Conservation (phyloP, 805 yeast genomes). For the Schwanniomyces vanrijiae region DNA sequence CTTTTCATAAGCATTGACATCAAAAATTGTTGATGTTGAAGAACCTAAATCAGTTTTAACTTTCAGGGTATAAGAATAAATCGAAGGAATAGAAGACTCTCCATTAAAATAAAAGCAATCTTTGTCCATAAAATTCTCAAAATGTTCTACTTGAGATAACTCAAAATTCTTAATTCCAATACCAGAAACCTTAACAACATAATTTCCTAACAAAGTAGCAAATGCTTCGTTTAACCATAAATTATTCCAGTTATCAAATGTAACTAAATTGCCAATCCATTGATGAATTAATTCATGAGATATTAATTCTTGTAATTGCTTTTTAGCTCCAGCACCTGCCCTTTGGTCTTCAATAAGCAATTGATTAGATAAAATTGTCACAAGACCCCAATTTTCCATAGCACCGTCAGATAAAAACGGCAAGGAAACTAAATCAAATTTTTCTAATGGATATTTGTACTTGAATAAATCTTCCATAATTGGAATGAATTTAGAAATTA, state of each 20-base stretch:
- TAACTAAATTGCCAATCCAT: constrained; percentile 71
- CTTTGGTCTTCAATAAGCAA: constrained; percentile 22
- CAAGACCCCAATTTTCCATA: constrained; percentile 77
- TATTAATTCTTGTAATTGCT: constrained; percentile 51
- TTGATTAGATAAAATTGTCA: constrained; percentile 58
- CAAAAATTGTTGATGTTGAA: constrained; percentile 46
- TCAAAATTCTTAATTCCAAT: constrained; percentile 13
- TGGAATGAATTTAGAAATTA: constrained; percentile 49
- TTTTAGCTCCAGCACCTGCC: constrained; percentile 22
- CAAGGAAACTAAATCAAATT: constrained; percentile 65
- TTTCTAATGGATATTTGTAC: constrained; percentile 53
- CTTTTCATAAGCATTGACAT: constrained; percentile 53
- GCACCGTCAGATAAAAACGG: constrained; percentile 78
- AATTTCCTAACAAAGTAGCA: constrained; percentile 71
- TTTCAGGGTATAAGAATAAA: constrained; percentile 31
- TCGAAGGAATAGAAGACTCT: constrained; percentile 27
- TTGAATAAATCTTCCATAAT: constrained; percentile 45
- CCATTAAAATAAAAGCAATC: constrained; percentile 27
- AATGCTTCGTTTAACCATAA: constrained; percentile 78
- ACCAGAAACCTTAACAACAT: constrained; percentile 29
- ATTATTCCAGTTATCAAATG: constrained; percentile 67
- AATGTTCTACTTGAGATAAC: constrained; percentile 6
- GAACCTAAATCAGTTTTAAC: constrained; percentile 18
- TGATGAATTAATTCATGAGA: constrained; percentile 79
- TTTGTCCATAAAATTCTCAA: constrained; percentile 33